Base-by-base conservation (phyloP, 208 protist genomes). In the Trypanosoma platydactyli region DNA sequence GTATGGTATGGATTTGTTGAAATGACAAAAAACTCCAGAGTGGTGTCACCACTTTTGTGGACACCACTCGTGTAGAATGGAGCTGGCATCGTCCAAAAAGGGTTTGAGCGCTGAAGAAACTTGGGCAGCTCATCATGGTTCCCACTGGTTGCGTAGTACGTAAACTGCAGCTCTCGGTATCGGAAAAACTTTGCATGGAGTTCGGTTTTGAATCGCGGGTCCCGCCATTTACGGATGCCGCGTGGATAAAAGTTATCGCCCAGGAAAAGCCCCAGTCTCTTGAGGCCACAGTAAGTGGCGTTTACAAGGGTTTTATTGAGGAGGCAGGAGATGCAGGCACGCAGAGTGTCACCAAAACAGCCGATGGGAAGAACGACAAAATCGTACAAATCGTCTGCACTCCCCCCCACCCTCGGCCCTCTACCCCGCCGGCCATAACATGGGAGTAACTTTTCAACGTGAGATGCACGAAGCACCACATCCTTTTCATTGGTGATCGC, bases 91-190 rank as follows among this genome's bases (percentile, higher is more conserved):
- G 3, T 40, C 46, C 48, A 64, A 54, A 41, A 35, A 7, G 4
- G 7, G 12, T 64, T n/a, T 41, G 30, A 52, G 40, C 59, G 59
- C 35, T 54, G 41, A 16, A 54, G 24, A 54, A 49, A 54, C 16
- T 22, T 15, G 35, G 59, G 46, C 22, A 2, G 42, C 25, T 45
- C 25, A 46, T 73, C 67, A 56, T 73, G 67, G 51, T 73, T 73
- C 24, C 67, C 67, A 42, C 22, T 33, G 18, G 53, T 54, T 0
- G 44, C 59, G 44, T 73, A 73, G 29, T 53, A 73, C 11, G 24
- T 44, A 1, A 68, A 46, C 38, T 70, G 67, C 9, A 73, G 42
- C 40, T 52, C 25, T 18, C 15, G 41, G 24, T 38, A 52, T 20
- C 22, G 4, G n/a, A 51, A 53, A 38, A 64, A 51, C 20, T 64